These are phyloP conservation scores for Neurospora tetrasperma DNA, from an alignment of 495 filamentous ascomycete genomes.

Conservation along the genomic window DNA sequence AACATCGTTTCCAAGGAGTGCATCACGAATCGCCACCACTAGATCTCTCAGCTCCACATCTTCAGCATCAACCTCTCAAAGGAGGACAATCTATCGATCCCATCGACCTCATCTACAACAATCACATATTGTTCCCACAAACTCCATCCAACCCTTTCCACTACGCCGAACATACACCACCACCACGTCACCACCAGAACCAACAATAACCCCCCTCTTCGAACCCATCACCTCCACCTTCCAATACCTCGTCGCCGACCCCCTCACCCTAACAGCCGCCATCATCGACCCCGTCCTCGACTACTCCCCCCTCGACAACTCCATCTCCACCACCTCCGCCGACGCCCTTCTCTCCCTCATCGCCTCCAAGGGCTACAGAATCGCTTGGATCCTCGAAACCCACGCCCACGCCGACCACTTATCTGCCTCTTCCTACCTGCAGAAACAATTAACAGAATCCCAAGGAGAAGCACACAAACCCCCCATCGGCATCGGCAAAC, in stretches of 20 bases:
- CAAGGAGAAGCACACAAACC: slow-evolving; percentile 18
- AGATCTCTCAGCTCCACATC: neutral
- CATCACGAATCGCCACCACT: neutral
- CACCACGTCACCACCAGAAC: slow-evolving; percentile 1
- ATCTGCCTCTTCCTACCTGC: slow-evolving; percentile 45
- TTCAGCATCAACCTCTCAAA: neutral
- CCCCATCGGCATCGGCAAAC: slow-evolving; percentile 41
- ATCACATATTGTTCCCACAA: neutral
- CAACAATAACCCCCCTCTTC: slow-evolving; percentile 19
- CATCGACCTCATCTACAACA: neutral
- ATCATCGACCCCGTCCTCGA: slow-evolving; percentile 54
- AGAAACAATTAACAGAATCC: slow-evolving; percentile 22
- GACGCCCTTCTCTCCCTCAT: slow-evolving; percentile 36
- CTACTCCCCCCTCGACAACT: slow-evolving; percentile 35
- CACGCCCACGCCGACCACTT: slow-evolving; percentile 55
- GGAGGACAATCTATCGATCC: neutral
- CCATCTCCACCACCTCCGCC: slow-evolving; percentile 38
- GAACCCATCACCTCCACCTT: slow-evolving; percentile 37
- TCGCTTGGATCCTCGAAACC: slow-evolving; percentile 47
- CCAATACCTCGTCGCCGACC: slow-evolving; percentile 50
- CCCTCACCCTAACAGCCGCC: slow-evolving; percentile 31
- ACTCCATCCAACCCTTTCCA: too few relatives aligned
- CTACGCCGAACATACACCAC: neutral
- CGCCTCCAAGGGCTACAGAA: slow-evolving; percentile 30
- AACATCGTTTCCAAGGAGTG: neutral